phyloP scores from a whole-genome alignment of 73 alveolate species.

The Symbiodinium pilosum region DNA sequence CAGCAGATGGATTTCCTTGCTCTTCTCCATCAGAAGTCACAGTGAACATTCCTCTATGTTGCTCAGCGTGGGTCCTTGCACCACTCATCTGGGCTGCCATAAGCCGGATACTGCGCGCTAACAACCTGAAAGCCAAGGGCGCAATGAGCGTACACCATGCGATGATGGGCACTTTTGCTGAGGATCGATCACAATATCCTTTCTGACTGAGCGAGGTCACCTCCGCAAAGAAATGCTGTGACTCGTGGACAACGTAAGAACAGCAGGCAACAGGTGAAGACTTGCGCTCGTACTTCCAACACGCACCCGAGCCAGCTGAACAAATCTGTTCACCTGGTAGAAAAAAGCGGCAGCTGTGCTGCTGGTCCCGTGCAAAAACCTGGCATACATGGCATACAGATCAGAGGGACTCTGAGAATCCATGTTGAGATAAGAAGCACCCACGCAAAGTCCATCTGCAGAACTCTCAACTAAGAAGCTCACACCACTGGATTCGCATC shows the following conservation, averaged over 20 bases:
- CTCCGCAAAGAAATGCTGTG: neutral
- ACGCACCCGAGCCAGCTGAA: no score
- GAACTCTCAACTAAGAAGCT: neutral
- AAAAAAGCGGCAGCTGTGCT: slow-evolving; percentile 92
- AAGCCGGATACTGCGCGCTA: slow-evolving; percentile 87
- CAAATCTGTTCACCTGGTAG: slow-evolving; percentile 37
- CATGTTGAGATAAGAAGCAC: no score
- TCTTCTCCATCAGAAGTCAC: no score
- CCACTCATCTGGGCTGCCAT: slow-evolving; percentile 48
- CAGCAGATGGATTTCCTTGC: neutral
- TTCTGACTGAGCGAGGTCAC: slow-evolving; percentile 60
- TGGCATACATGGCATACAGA: neutral
- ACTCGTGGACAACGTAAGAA: neutral
- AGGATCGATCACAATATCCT: slow-evolving; percentile 43
- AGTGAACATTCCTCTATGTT: no score
- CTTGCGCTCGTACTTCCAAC: no score
- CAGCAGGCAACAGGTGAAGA: neutral
- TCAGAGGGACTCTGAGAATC: neutral
- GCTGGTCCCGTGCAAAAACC: slow-evolving; percentile 93
- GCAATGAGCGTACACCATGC: neutral
- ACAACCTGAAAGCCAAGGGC: neutral
- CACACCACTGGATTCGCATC: neutral
- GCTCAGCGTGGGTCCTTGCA: slow-evolving; percentile 35
- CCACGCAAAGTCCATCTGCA: neutral
- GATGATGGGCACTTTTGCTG: neutral